Conservation (phyloP, 208 protist genomes). For the Histomonas meleagridis region DNA sequence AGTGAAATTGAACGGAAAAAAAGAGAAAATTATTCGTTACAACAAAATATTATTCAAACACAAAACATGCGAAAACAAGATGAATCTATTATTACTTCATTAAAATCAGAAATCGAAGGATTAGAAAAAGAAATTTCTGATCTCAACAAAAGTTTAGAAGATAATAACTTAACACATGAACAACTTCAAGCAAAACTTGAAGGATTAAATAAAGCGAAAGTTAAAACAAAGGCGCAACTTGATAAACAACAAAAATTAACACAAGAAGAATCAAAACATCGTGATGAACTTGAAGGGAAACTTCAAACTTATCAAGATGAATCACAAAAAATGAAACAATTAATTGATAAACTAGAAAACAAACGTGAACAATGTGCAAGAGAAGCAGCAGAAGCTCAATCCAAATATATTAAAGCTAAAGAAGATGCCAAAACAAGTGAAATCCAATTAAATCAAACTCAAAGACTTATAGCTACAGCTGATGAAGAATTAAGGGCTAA, state of each 20-base stretch:
- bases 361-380: slow-evolving; percentile 65
- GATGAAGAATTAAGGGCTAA: slow-evolving; percentile 83
- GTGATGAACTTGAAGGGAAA: slow-evolving; percentile 25
- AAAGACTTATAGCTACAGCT: slow-evolving; percentile 66
- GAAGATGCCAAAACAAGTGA: slow-evolving; percentile 51
- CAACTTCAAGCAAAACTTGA: not conserved
- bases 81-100: not conserved
- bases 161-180: not conserved
- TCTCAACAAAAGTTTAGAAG: not conserved
- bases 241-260: slow-evolving; percentile 5
- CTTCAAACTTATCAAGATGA: not conserved
- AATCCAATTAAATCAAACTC: slow-evolving; percentile 63
- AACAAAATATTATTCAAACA: slow-evolving; percentile 32
- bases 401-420: slow-evolving; percentile 36
- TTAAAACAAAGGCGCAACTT: not conserved
- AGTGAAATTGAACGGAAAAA: slow-evolving; percentile 14
- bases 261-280: not conserved
- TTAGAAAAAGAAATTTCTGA: slow-evolving; percentile 31
- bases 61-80: slow-evolving; percentile 17
- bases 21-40: slow-evolving; percentile 1
- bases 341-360: slow-evolving; percentile 52
- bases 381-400: slow-evolving; percentile 64
- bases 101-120: not conserved
- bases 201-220: not conserved
- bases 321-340: not conserved